Evolutionary conservation across 257 asterid species (phyloP).

Genomic region (Vinca minor): DNA sequence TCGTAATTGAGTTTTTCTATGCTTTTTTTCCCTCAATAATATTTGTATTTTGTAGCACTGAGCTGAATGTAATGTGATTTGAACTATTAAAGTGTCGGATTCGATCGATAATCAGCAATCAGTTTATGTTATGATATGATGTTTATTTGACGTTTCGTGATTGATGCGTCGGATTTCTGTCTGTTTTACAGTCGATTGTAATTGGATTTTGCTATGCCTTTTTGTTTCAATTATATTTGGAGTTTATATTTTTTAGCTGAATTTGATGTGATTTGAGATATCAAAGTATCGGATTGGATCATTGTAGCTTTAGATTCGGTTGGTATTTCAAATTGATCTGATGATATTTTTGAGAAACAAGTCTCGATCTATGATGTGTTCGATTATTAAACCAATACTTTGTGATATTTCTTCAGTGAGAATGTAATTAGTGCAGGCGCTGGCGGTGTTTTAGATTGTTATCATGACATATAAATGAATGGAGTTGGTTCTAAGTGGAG

Average conservation of each 20-base stretch:
- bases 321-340: slow-evolving; percentile 16
- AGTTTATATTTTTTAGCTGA: neutral
- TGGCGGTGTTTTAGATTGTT: neutral
- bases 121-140: neutral
- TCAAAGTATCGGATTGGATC: neutral
- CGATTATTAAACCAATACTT: slow-evolving; percentile 4
- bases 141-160: neutral
- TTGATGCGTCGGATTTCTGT: neutral
- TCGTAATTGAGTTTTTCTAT: neutral
- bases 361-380: neutral
- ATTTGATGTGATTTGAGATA: slow-evolving; percentile 10
- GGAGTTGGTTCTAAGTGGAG: neutral
- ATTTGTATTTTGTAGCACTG: neutral
- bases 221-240: too few species aligned
- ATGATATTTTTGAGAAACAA: slow-evolving; percentile 4
- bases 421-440: neutral
- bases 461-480: neutral
- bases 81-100: too few species aligned
- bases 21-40: neutral
- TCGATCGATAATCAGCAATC: too few species aligned
- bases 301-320: slow-evolving; percentile 1
- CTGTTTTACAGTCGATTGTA: neutral
- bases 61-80: slow-evolving; percentile 10
- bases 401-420: neutral
- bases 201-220: neutral